Evolutionary conservation across 345 rosid species (phyloP), one percentile per base, ranked within the genome.

Genomic region (Euphorbia pulcherrima): DNA sequence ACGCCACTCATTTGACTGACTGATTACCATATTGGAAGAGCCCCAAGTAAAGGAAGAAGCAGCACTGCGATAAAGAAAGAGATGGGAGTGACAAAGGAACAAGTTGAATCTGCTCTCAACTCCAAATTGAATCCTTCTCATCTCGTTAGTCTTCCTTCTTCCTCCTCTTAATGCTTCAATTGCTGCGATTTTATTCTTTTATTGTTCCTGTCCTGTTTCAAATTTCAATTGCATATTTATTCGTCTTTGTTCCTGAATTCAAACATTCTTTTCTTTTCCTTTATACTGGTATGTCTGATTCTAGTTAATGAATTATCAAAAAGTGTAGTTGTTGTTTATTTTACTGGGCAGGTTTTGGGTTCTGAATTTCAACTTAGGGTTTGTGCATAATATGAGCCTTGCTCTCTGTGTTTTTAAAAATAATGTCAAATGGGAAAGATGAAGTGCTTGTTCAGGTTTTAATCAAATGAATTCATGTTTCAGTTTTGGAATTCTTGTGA

Each of bases 21-120:
- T 53, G 28, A 27, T 21, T 8, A n/a, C n/a, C 28, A 53, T 7
- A 0, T 53, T 53, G 10, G 23, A 23, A 16, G 4, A 11, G 26
- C 20, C 20, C 20, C 20, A 48, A 53, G 12, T 13, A 52, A 8
- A 4, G 26, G 28, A 53, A 10, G 50, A 44, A 44, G 17, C 1
- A 8, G 13, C 18, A 44, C 17, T n/a, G n/a, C 16, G 18, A 44
- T 2, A 44, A 44, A 14, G 13, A 44, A 44, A 14, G 13, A 62
- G 72, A 90, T 89, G 94, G 95, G 92, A 37, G 87, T 88, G 57
- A 86, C 89, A 0, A 89, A 89, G 80, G 98, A 88, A 55, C 86
- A 83, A 80, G 87, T 89, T 35, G 87, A 85, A 74, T 83, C 91
- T 51, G 78, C 90, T 3, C 57, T 92, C 83, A 82, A 83, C 27